phyloP scores from a whole-genome alignment of 306 rosid species.

The cucumber (Cucumis sativus) region Cucumber_9930_V3 NC_026659.2:5216501-5217000 shows the following conservation, averaged over 20 bases:
- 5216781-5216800: slow-evolving; percentile 20
- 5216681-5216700: slow-evolving; percentile 29
- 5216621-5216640: slow-evolving; percentile 38
- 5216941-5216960: no score
- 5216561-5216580: slow-evolving; percentile 24
- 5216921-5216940: no score
- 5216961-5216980: no score
- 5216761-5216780: slow-evolving; percentile 24
- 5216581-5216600: slow-evolving; percentile 23
- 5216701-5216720: slow-evolving; percentile 35
- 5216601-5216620: slow-evolving; percentile 26
- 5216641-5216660: not conserved
- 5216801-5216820: slow-evolving; percentile 13
- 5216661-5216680: slow-evolving; percentile 11
- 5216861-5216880: no score
- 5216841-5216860: no score
- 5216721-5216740: slow-evolving; percentile 23
- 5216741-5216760: slow-evolving; percentile 20
- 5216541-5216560: not conserved
- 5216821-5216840: not conserved
- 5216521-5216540: not conserved
- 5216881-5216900: no score
- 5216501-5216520: no score
- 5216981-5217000: no score
- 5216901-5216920: no score